Evolutionary conservation across 2,329 filamentous ascomycete genomes (phyloP), one percentile per base, ranked within the genome.

Genomic region (Aureobasidium sp.): DNA sequence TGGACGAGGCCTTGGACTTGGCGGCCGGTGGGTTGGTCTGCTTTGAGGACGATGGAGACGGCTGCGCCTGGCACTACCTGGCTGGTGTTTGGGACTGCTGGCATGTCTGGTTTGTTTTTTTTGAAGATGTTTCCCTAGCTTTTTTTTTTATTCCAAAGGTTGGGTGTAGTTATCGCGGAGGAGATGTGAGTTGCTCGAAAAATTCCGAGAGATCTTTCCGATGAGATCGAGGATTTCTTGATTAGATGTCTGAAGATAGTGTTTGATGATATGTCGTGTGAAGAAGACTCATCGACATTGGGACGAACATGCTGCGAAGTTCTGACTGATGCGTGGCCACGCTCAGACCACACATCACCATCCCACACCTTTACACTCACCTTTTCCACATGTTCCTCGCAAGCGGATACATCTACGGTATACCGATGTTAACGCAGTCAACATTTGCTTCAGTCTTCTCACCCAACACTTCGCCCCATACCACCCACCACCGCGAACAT

Each of bases 21-120:
- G 47, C 81, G 80, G 7, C 88, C 89, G 0, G 87, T 90, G 1
- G 81, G 82, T 70, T 93, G 89, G 71, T 93, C 88, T 63, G 81
- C 78, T 68, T 93, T 93, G 33, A 91, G 78, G 1, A 92, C 78
- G 60, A 93, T 89, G 51, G 85, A 87, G 57, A 92, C 89, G 4
- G 69, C 64, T 4, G 84, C 82, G 37, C 87, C 88, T 0, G 80
- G 78, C 4, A 81, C 64, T 31, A 89, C 84, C 64, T 84, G 67
- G 33, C 64, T 57, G 17, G 64, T 66, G 6, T 57, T 69, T 10
- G 73, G 73, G 8, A 74, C 70, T n/a, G 47, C 69, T n/a, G 47
- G 46, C 47, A 60, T 60, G 21, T 8, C 9, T 53, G 37, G 3
- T 54, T 5, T 40, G 29, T 46, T 11, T 46, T 46, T n/a, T 13